Base-by-base conservation (phyloP, 495 filamentous ascomycete species). In the Geoglossum glabrum region DNA sequence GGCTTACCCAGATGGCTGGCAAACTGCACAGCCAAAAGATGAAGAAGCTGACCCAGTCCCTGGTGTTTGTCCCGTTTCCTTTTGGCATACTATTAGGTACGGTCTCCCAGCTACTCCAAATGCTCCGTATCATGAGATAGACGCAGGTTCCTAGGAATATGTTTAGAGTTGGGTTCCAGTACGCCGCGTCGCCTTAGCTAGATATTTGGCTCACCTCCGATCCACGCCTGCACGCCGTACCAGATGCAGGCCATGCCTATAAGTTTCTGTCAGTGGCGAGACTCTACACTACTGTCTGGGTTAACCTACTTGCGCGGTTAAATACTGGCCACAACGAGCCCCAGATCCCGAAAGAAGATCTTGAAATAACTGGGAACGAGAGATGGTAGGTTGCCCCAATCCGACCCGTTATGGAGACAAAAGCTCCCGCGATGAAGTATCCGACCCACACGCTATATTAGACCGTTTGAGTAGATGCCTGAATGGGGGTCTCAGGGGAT, bases 211-310 rank as follows among this genome's bases (percentile, higher is more conserved):
- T 52, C 49, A 76, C 77, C 86, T 68, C 88, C 87, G 61, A 93
- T 90, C 72, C 86, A 93, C 8, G 79, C 70, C 65, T 93, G 87
- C 10, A 92, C 87, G 43, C 88, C 89, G 61, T 93, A 94, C 84
- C 85, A 89, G 52, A 88, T 76, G 69, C 85, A 80, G 28, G 88
- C 68, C 69, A 56, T 59, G 19, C 9, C 56, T 58, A 23, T 38
- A 52, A 4, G 25, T 19, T 27, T 52, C 1, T 19, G 13, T 45
- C 17, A 40, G 19, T 38, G 36, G 28, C 19, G 19, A 57, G 27
- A n/a, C 84, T 83, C 94, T 92, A 5, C 23, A 4, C 10, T 6
- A 8, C 26, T 50, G 23, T 3, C 23, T 3, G 46, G 4, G n/a
- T 50, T 9, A 15, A 31, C 49, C 17, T 15, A 52, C 49, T 87